A percentile compares a stretch with the other conserved stretches of the same genome.
These are phyloP conservation scores for Globisporangium paddicum DNA, from an alignment of 352 stramenopile species.

Conservation along the genomic window DNA sequence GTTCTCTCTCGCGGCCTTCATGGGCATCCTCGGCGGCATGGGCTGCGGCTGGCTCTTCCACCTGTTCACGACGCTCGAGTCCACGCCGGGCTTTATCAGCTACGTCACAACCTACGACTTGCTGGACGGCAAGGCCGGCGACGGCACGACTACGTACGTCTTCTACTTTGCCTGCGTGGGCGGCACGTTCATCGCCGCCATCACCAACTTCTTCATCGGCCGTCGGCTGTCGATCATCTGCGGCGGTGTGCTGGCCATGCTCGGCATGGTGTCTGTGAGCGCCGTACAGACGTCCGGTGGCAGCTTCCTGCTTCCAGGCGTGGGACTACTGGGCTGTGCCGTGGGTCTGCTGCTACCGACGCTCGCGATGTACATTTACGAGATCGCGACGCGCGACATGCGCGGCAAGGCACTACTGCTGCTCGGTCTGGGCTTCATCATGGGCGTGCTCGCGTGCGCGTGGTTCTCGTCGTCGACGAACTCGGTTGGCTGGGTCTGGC, in stretches of 20 bases:
- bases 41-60: constrained; percentile 80
- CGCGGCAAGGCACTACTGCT: constrained; percentile 74
- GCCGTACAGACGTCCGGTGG: constrained; percentile 45
- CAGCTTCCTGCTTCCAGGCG: constrained; percentile 55
- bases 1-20: constrained; percentile 76
- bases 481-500: constrained; percentile 80
- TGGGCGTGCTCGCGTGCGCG: constrained; percentile 51
- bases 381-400: constrained; percentile 83
- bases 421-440: constrained; percentile 63
- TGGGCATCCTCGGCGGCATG: constrained; percentile 61
- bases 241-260: constrained; percentile 55
- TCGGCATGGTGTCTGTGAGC: constrained; percentile 70
- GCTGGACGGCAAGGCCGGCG: constrained; percentile 46
- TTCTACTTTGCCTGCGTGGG: constrained; percentile 57
- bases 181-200: constrained; percentile 43
- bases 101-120: constrained; percentile 79
- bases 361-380: constrained; percentile 81
- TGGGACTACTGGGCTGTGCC: constrained; percentile 50
- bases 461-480: constrained; percentile 72
- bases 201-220: constrained; percentile 69
- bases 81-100: constrained; percentile 67
- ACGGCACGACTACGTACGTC: constrained; percentile 63
- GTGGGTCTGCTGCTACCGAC: constrained; percentile 70
- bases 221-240: constrained; percentile 71
- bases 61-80: constrained; percentile 69